phyloP scores from a whole-genome alignment of 2,329 filamentous ascomycete genomes.

The Penicillium sp. region DNA sequence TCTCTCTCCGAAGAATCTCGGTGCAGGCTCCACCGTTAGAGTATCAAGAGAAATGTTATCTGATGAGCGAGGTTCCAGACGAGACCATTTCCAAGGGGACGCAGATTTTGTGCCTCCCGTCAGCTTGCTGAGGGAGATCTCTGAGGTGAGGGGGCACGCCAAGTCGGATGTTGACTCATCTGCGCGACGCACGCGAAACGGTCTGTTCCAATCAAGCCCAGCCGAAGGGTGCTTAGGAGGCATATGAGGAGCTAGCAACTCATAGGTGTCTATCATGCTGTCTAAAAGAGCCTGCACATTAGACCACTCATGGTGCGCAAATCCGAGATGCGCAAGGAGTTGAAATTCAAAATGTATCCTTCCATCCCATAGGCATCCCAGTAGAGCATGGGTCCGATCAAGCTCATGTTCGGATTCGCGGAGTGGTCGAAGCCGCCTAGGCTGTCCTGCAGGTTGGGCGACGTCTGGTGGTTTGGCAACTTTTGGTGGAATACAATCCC shows the following conservation, averaged over 20 bases:
- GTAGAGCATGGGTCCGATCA: slow-evolving; percentile 28
- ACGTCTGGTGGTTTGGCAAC: background rate
- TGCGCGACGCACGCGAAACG: background rate
- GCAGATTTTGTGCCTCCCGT: slow-evolving; percentile 15
- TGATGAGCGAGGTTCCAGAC: slow-evolving; percentile 6
- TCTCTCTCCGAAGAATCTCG: slow-evolving; percentile 18
- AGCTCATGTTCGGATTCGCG: slow-evolving; percentile 17
- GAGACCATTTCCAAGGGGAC: background rate
- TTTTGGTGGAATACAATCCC: slow-evolving; percentile 30
- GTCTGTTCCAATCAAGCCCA: slow-evolving; percentile 12
- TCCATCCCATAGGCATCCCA: slow-evolving; percentile 31
- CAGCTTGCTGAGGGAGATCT: slow-evolving; percentile 30
- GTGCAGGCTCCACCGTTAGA: slow-evolving; percentile 25
- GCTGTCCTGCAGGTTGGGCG: slow-evolving; percentile 2
- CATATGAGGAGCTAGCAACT: slow-evolving; percentile 21
- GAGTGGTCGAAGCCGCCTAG: slow-evolving; percentile 2
- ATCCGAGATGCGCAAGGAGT: slow-evolving; percentile 40
- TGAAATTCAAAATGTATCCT: slow-evolving; percentile 29
- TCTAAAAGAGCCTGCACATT: slow-evolving; percentile 39
- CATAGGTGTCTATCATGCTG: slow-evolving; percentile 37
- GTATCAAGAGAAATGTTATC: slow-evolving; percentile 15
- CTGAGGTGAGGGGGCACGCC: slow-evolving; percentile 6
- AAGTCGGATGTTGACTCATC: background rate
- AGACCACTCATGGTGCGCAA: slow-evolving; percentile 39
- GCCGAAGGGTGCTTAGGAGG: slow-evolving; percentile 5